phyloP scores from a whole-genome alignment of 2,329 filamentous ascomycete genomes.

The Alternaria hordeiaustralica region DNA sequence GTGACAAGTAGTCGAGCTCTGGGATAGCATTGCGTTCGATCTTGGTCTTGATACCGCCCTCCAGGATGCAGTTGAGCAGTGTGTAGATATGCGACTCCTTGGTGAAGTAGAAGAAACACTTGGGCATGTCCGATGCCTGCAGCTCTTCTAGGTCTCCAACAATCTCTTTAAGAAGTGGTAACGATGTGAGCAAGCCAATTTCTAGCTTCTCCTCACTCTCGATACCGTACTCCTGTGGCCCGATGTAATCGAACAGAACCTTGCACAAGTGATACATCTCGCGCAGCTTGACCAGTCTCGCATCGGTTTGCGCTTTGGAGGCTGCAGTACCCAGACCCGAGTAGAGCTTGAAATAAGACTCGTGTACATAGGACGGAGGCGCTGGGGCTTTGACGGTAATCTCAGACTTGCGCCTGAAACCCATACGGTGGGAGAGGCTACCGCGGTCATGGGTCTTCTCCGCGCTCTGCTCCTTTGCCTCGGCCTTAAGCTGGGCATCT shows the following conservation, averaged over 20 bases:
- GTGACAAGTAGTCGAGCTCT: conserved; percentile 94
- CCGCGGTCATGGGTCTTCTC: conserved; percentile 45
- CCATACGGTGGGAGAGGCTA: conserved; percentile 55
- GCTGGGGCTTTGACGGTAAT: conserved; percentile 30
- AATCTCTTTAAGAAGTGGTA: conserved; percentile 94
- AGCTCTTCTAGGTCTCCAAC: conserved; percentile 97
- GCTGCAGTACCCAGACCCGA: conserved; percentile 67
- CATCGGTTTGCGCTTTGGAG: conserved; percentile 81
- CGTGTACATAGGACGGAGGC: conserved; percentile 50
- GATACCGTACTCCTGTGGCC: conserved; percentile 97
- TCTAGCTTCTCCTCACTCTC: conserved; percentile 97
- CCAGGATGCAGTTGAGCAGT: conserved; percentile 94
- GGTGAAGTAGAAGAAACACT: conserved; percentile 98
- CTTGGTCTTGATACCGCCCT: conserved; percentile 96
- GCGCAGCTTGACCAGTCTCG: conserved; percentile 83
- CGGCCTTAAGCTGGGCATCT: conserved; percentile 37
- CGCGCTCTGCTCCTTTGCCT: conserved; percentile 49
- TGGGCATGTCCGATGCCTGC: conserved; percentile 91
- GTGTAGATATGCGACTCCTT: conserved; percentile 99
- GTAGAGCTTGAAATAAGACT: conserved; percentile 88
- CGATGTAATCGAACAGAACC: conserved; percentile 97
- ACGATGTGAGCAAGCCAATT: conserved; percentile 90
- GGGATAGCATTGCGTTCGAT: conserved; percentile 95
- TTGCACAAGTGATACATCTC: conserved; percentile 95
- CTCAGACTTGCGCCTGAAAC: conserved; percentile 61